Base-by-base conservation (phyloP, 1,284 basidiomycete species). In the Sporisorium graminicola region DNA sequence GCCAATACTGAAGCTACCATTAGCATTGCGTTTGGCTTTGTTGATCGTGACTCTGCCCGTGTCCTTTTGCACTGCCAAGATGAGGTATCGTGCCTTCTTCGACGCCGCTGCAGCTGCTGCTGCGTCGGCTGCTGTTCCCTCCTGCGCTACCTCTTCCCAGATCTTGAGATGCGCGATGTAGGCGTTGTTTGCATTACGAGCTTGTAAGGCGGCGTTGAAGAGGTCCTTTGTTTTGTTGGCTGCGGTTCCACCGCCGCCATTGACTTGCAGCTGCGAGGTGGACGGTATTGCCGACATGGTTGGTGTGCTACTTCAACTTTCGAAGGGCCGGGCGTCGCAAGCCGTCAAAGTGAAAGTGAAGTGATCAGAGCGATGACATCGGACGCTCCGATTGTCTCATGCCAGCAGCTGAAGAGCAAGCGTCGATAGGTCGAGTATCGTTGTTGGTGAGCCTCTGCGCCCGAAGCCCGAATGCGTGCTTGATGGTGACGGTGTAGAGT, bases 1-100 rank as follows among this genome's bases (percentile, higher is more conserved):
- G 24, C 97, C 97, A 60, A 98, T 94, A 22, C 95, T 98, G 87
- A 97, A 99, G 0, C 93, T 91, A 42, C 93, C 93, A 83, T 98
- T 99, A 42, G 92, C 91, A 86, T 99, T 99, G 67, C 94, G 87
- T 87, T 98, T 98, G 8, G 95, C 94, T 87, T 99, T 99, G 89
- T 99, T 86, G 61, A 86, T 74, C 43, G 77, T 80, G 24, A 83
- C 83, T 26, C 61, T 63, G 14, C 78, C 79, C 4, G 66, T 75
- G 29, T 81, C 82, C 31, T 74, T 71, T 46, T 80, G 70, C 3
- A 78, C 78, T 2, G 80, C 80, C 7, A 85, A 43, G 29, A 85
- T 80, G 51, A 85, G 76, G 55, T 85, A 85, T 13, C 84, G 53
- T 7, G 81, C 81, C 64, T 85, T 85, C 40, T 73, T 70, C n/a